Base-by-base conservation (phyloP, 2,329 filamentous ascomycete species). In the Pezizomycotina sp. region DNA sequence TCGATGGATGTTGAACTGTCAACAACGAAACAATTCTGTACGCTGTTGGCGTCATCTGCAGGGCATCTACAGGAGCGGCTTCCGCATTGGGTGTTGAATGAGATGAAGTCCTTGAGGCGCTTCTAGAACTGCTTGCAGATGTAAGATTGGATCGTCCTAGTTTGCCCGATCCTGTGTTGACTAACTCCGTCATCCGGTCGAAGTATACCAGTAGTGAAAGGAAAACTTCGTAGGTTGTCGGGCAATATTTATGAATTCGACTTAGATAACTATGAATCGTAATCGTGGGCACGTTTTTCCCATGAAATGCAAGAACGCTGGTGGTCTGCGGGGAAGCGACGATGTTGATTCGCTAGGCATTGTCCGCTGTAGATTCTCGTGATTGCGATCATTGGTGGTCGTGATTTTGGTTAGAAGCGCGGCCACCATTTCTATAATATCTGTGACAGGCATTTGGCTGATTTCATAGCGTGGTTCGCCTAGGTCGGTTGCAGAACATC, bases 391-490 rank as follows among this genome's bases (percentile, higher is more conserved):
- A 55, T 98, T 98, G 38, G 86, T 93, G 3, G 81, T 82, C 4
- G 89, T 95, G 51, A 98, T 98, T 58, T 95, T 95, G 38, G 86
- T 92, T 45, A 98, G 64, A 15, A 98, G 68, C 5, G 84, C 89
- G 4, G 89, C 89, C 3, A 98, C 89, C 89, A 98, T 95, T 58
- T 95, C 86, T 55, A 98, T 98, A 49, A 98, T 81, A 54, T 98
- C 86, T 47, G 77, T 74, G 36, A 95, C 91, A 34, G 89, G 89
- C 86, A 98, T 95, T 34, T 73, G 79, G 60, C 84, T 93, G 51
- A 98, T 93, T 58, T 95, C 89, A 56, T 92, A 98, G 55, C 74
- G 69, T 36, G 68, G 67, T 34, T 64, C 39, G 49, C 34, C 55
- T 43, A 56, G 42, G 45, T 44, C 27, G 41, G 27, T n/a, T 42